Conservation (phyloP, 2,329 filamentous ascomycete species). For the Ascochyta pisi region DNA sequence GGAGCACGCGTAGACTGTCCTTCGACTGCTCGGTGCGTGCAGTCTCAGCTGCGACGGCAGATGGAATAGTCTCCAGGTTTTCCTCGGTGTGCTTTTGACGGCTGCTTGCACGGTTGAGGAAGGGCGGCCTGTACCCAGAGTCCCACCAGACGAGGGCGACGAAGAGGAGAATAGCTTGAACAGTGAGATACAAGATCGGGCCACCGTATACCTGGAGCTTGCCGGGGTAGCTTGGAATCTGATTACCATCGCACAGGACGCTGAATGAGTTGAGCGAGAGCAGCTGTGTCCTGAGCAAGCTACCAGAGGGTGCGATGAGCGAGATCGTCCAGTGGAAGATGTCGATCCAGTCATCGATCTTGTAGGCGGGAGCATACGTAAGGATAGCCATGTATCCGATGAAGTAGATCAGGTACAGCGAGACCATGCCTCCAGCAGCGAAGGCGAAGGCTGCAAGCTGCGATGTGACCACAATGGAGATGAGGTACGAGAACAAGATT, state of each 20-base stretch:
- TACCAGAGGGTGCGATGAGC: slow-evolving; percentile 77
- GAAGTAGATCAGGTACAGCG: slow-evolving; percentile 57
- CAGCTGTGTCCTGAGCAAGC: slow-evolving; percentile 75
- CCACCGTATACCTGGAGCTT: slow-evolving; percentile 79
- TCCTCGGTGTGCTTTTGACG: slow-evolving; percentile 52
- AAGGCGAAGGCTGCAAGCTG: slow-evolving; percentile 87
- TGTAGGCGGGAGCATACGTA: slow-evolving; percentile 74
- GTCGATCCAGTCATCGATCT: slow-evolving; percentile 71
- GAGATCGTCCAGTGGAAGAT: slow-evolving; percentile 79
- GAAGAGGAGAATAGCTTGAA: slow-evolving; percentile 77
- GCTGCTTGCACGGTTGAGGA: slow-evolving; percentile 50
- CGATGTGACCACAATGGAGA: slow-evolving; percentile 79
- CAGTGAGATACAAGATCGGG: slow-evolving; percentile 80
- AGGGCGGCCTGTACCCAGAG: slow-evolving; percentile 68
- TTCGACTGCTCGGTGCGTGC: slow-evolving; percentile 65
- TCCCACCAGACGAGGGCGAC: slow-evolving; percentile 79
- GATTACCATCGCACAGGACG: slow-evolving; percentile 69
- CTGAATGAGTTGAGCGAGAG: slow-evolving; percentile 84
- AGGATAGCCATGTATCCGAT: slow-evolving; percentile 63
- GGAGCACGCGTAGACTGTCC: slow-evolving; percentile 78
- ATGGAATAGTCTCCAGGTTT: slow-evolving; percentile 52
- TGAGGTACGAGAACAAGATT: slow-evolving; percentile 76
- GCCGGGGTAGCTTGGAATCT: slow-evolving; percentile 72
- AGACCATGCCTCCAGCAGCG: slow-evolving; percentile 76
- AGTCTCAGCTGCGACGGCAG: slow-evolving; percentile 71